Conservation (phyloP, 768 basidiomycete species). For the Naematelia aurantialba region DNA sequence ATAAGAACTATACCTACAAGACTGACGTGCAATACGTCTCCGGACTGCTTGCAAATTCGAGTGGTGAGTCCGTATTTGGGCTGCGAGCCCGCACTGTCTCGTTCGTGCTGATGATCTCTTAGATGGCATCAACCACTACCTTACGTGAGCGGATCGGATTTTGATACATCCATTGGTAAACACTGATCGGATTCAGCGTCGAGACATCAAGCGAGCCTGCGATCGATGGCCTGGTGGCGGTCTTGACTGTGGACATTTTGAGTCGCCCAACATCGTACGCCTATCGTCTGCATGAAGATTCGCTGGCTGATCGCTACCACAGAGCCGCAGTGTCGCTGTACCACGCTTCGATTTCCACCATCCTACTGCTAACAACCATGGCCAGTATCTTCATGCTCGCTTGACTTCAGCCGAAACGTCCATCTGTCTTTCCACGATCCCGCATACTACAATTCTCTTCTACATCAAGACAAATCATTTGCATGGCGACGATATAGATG, state of each 20-base stretch:
- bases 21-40: slow-evolving; percentile 66
- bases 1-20: slow-evolving; percentile 67
- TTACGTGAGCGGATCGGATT: slow-evolving; percentile 37
- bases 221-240: slow-evolving; percentile 76
- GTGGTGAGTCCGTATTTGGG: slow-evolving; percentile 48
- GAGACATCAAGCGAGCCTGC: slow-evolving; percentile 50
- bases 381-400: neutral
- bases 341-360: neutral
- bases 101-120: slow-evolving; percentile 2
- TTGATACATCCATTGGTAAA: too few species aligned
- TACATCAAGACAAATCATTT: neutral
- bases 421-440: neutral
- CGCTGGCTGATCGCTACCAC: neutral
- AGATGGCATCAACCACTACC: slow-evolving; percentile 50
- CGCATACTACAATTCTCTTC: neutral
- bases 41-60: slow-evolving; percentile 68
- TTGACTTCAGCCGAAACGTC: too few species aligned
- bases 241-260: slow-evolving; percentile 69
- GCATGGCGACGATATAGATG: neutral
- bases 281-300: neutral
- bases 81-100: slow-evolving; percentile 49
- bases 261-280: slow-evolving; percentile 22
- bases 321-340: neutral
- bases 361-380: neutral
- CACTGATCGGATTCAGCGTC: slow-evolving; percentile 30